Percentiles rank a stretch among this genome's conserved stretches.
These are phyloP conservation scores for Prunus mira DNA, from an alignment of 306 rosid species.

Conservation along the genomic window DNA sequence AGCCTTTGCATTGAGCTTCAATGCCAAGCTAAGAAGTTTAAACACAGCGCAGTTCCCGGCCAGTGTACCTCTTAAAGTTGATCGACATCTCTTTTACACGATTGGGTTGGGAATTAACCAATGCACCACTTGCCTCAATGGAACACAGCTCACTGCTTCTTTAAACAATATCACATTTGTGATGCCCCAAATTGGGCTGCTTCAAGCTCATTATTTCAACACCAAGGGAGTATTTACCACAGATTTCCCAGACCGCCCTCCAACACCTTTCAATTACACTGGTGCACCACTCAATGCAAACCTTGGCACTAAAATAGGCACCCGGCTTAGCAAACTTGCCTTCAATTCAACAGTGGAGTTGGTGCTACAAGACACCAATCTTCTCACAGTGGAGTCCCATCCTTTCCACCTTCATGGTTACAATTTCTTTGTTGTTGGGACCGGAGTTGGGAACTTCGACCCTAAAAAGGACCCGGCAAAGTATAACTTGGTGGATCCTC, in stretches of 20 bases:
- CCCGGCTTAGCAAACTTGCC: conserved; percentile 30
- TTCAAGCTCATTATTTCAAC: conserved; percentile 36
- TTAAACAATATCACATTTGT: conserved; percentile 33
- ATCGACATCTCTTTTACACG: conserved; percentile 29
- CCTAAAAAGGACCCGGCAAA: conserved; percentile 24
- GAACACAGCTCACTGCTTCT: conserved; percentile 32
- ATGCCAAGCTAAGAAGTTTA: conserved; percentile 18
- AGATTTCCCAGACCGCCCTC: conserved; percentile 37
- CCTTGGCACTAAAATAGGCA: conserved; percentile 30
- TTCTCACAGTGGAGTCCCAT: conserved; percentile 35
- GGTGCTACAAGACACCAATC: conserved; percentile 36
- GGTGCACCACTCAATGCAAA: conserved; percentile 32
- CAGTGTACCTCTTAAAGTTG: conserved; percentile 29
- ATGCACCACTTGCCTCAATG: conserved; percentile 27
- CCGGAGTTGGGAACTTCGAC: conserved; percentile 35
- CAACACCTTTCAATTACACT: conserved; percentile 32
- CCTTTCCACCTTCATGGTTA: conserved; percentile 41
- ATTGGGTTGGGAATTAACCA: conserved; percentile 27
- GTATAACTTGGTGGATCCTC: conserved; percentile 33
- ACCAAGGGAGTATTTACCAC: conserved; percentile 34
- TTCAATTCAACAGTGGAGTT: conserved; percentile 35
- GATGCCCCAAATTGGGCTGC: conserved; percentile 34
- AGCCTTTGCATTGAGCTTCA: conserved; percentile 14
- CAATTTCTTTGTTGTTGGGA: conserved; percentile 36
- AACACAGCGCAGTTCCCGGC: conserved; percentile 30